A percentile compares a stretch with the other conserved stretches of the same genome.
These are phyloP conservation scores for Arachnopeziza araneosa DNA, from an alignment of 2,329 filamentous ascomycete genomes.

Conservation along the genomic window DNA sequence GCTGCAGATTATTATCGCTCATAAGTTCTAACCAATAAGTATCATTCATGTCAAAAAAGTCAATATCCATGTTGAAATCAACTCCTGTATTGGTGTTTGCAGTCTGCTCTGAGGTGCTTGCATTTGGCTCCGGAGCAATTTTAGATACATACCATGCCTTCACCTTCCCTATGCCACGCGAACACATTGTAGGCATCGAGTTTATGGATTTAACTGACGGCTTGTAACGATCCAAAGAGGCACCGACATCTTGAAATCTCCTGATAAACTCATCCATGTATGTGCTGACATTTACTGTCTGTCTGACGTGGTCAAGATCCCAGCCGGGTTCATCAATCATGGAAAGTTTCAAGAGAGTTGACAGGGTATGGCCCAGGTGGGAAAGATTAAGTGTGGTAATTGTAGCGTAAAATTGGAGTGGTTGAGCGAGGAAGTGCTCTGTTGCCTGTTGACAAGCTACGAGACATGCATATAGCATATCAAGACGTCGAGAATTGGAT, in stretches of 20 bases:
- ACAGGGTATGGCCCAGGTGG: conserved; percentile 33
- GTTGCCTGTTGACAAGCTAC: conserved; percentile 10
- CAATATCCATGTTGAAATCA: not conserved
- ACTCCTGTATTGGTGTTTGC: not conserved
- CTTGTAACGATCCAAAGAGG: conserved; percentile 11
- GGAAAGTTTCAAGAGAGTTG: conserved; percentile 34
- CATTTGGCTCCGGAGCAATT: not conserved
- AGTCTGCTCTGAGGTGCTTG: conserved; percentile 1
- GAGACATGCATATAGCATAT: conserved; percentile 19
- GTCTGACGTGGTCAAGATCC: conserved; percentile 34
- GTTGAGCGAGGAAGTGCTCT: conserved; percentile 8
- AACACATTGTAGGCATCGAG: conserved; percentile 12
- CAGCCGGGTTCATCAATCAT: conserved; percentile 34
- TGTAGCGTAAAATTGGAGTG: conserved; percentile 3
- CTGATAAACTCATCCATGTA: conserved; percentile 14
- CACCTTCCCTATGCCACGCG: conserved; percentile 9
- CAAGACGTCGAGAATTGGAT: conserved; percentile 12
- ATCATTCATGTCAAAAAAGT: conserved; percentile 9
- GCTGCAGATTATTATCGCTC: not conserved
- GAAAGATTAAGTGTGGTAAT: conserved; percentile 15
- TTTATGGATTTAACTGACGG: not conserved
- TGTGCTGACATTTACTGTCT: conserved; percentile 28
- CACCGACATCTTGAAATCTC: conserved; percentile 15
- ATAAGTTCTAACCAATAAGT: conserved; percentile 13
- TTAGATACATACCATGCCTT: conserved; percentile 15